Base-by-base conservation (phyloP, 2,329 filamentous ascomycete genomes). In the Pyrenophora seminiperda region DNA sequence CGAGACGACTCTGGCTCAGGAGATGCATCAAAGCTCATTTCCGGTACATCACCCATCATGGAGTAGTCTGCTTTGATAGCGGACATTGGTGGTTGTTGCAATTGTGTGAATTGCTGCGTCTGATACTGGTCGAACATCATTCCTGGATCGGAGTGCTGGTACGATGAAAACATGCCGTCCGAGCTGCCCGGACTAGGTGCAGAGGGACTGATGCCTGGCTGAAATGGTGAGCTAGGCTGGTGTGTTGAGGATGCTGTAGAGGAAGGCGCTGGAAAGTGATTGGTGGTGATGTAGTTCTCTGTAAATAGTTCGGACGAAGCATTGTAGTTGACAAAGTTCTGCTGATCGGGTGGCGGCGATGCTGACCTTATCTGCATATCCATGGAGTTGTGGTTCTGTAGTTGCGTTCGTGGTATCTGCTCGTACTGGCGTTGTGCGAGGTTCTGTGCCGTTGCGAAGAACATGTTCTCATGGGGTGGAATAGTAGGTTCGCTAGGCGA, bases 101-200 rank as follows among this genome's bases (percentile, higher is more conserved):
- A 18, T 13, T 52, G 50, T 4, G 50, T 31, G 24, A 43, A 54
- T 14, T 53, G 56, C 17, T 53, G 54, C 7, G 53, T 33, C 11
- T 56, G 54, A 19, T 58, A 52, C 14, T 53, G 34, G 10, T 66
- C 68, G 10, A 63, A 31, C 17, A 56, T 50, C 47, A 63, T 62
- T 3, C 55, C 63, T 7, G 48, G 43, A 14, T 70, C 67, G 3
- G 66, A 67, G 32, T 61, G 53, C 18, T 65, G 58, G 19, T 68
- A 61, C 3, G 60, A 66, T 17, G 63, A 63, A 18, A 59, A 57
- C 34, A 64, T 56, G 36, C 58, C 59, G 19, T 72, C 67, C 11
- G 68, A 70, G 20, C 66, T 63, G 37, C 64, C 54, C 3, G 67
- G 67, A 47, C 70, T 72, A 31, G 59, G 60, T 24, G 53, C 61